Evolutionary conservation across 2,329 filamentous ascomycete species (phyloP).

Genomic region (Polytolypa hystricis): DNA sequence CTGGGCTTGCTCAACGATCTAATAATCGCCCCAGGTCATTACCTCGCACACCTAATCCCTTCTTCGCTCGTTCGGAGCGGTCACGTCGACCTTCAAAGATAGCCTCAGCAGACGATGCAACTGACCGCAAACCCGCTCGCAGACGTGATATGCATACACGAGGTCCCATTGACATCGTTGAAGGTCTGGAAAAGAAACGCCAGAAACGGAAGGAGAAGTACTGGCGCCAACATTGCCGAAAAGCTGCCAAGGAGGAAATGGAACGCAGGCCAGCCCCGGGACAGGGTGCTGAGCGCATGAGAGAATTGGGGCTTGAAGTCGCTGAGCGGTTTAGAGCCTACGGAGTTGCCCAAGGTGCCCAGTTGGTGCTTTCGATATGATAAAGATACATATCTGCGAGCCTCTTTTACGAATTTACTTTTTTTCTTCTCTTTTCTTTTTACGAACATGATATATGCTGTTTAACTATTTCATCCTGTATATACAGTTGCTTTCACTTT

Average conservation of each 20-base stretch:
- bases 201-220: slow-evolving; percentile 89
- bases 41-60: slow-evolving; percentile 64
- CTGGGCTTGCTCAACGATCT: slow-evolving; percentile 49
- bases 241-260: slow-evolving; percentile 56
- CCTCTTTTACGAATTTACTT: not conserved
- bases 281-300: slow-evolving; percentile 86
- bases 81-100: slow-evolving; percentile 22
- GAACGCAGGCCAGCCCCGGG: slow-evolving; percentile 65
- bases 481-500: no score
- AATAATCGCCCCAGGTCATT: slow-evolving; percentile 73
- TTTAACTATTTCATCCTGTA: slow-evolving; percentile 8
- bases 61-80: slow-evolving; percentile 36
- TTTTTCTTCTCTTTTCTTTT: slow-evolving; percentile 4
- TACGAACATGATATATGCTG: not conserved
- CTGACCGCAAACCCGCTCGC: slow-evolving; percentile 13
- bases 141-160: slow-evolving; percentile 56
- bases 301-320: slow-evolving; percentile 78
- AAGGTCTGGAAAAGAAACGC: slow-evolving; percentile 87
- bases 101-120: slow-evolving; percentile 22
- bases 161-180: slow-evolving; percentile 95
- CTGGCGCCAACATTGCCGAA: slow-evolving; percentile 78
- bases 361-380: slow-evolving; percentile 56
- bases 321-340: slow-evolving; percentile 70
- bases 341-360: slow-evolving; percentile 36
- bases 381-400: not conserved